phyloP scores from a whole-genome alignment of 495 filamentous ascomycete species.

The Penicillium manginii region DNA sequence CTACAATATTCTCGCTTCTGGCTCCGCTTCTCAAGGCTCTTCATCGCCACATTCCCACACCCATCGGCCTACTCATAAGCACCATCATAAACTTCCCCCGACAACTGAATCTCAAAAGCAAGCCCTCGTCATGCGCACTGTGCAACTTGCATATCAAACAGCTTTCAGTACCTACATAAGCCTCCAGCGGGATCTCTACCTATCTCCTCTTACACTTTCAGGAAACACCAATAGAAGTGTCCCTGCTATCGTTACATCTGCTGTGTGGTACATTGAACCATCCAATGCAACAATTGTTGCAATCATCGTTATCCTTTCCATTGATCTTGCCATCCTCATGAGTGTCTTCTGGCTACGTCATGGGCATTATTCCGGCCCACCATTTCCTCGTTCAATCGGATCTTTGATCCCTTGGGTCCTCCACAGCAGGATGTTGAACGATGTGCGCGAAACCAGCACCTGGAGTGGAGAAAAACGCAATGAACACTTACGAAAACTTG shows the following conservation, averaged over 20 bases:
- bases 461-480: conserved; percentile 11
- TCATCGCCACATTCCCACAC: neutral
- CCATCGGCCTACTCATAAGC: neutral
- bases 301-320: conserved; percentile 23
- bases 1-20: neutral
- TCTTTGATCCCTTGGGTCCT: conserved; percentile 31
- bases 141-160: conserved; percentile 20
- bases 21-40: neutral
- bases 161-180: conserved; percentile 26
- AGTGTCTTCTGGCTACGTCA: conserved; percentile 22
- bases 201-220: conserved; percentile 3
- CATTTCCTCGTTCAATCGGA: conserved; percentile 26
- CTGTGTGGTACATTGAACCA: conserved; percentile 20
- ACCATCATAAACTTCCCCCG: neutral
- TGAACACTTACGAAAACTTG: conserved; percentile 2
- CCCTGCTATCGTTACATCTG: neutral
- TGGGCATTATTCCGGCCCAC: conserved; percentile 22
- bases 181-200: conserved; percentile 17
- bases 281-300: conserved; percentile 23
- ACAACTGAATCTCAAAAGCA: neutral
- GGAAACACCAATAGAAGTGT: neutral
- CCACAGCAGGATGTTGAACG: conserved; percentile 21
- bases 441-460: conserved; percentile 6
- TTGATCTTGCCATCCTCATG: conserved; percentile 24
- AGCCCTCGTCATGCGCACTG: conserved; percentile 3